Evolutionary conservation across 176 grass and related monocot genomes (phyloP).

Genomic region (Musa itinerans): DNA sequence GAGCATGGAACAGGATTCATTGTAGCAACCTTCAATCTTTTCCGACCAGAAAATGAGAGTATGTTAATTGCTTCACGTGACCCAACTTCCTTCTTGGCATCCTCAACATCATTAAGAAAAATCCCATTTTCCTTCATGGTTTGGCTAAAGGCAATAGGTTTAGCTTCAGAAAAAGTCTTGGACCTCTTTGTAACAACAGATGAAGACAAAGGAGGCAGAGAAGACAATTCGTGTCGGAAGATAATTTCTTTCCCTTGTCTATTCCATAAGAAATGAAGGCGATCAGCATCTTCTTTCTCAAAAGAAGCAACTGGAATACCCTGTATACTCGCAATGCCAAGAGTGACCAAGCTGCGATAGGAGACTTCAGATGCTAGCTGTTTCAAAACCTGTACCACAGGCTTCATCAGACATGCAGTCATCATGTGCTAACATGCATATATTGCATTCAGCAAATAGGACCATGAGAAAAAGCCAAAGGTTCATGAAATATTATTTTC

Average conservation of each 20-base stretch:
- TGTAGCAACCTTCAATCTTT: slow-evolving; percentile 32
- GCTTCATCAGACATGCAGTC: background rate
- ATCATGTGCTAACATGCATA: background rate
- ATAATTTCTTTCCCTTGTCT: slow-evolving; percentile 24
- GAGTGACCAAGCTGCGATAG: slow-evolving; percentile 52
- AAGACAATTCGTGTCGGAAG: slow-evolving; percentile 12
- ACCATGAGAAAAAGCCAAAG: background rate
- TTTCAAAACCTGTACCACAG: slow-evolving; percentile 49
- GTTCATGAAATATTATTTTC: background rate
- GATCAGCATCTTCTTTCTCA: slow-evolving; percentile 52
- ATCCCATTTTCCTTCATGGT: background rate
- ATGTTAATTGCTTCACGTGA: background rate
- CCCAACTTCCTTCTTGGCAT: slow-evolving; percentile 8
- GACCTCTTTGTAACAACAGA: slow-evolving; percentile 30
- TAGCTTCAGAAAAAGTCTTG: slow-evolving; percentile 14
- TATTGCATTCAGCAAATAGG: background rate
- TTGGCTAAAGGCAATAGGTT: slow-evolving; percentile 12
- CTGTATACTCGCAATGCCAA: slow-evolving; percentile 62
- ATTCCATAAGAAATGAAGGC: slow-evolving; percentile 53
- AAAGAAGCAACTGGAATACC: slow-evolving; percentile 58
- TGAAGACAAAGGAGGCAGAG: slow-evolving; percentile 34
- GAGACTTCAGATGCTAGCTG: slow-evolving; percentile 46
- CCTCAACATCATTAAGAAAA: slow-evolving; percentile 17
- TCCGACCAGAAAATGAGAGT: background rate
- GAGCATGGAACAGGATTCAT: slow-evolving; percentile 58